Conservation (phyloP, 768 basidiomycete genomes). For the Leccinum obscurum region DNA sequence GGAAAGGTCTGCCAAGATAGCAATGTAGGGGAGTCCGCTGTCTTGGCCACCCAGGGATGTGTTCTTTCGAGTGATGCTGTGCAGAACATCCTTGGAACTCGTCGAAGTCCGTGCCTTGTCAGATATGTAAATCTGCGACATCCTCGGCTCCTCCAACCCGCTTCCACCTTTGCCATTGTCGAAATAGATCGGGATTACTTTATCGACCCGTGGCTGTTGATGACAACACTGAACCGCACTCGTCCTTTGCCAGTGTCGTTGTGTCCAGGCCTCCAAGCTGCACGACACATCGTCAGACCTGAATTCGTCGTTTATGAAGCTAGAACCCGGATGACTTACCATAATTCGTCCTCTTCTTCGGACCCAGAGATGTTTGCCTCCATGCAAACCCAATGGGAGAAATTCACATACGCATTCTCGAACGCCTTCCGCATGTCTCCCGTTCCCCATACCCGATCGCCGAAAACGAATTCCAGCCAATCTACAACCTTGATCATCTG, state of each 20-base stretch:
- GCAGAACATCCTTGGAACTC: neutral
- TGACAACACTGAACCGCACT: neutral
- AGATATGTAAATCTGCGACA: conserved; percentile 23
- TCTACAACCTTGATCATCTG: neutral
- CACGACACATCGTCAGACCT: neutral
- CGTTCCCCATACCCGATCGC: neutral
- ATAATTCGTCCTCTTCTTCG: neutral
- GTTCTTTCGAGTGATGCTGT: neutral
- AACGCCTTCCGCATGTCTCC: neutral
- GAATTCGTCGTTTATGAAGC: neutral
- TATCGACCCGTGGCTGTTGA: neutral
- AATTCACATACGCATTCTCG: neutral
- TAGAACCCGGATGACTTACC: neutral
- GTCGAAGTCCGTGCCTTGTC: conserved; percentile 7
- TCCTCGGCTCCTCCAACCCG: neutral
- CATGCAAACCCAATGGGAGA: neutral
- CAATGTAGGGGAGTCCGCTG: conserved; percentile 5
- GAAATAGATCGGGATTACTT: neutral
- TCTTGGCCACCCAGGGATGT: neutral
- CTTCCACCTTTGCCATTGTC: conserved; percentile 1
- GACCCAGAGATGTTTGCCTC: neutral
- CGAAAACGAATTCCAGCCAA: neutral
- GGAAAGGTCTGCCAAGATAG: conserved; percentile 13
- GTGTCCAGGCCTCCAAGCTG: neutral
- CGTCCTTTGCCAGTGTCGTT: neutral